phyloP scores from a whole-genome alignment of 2,329 filamentous ascomycete species.

The Zasmidium citrigriseum region DNA sequence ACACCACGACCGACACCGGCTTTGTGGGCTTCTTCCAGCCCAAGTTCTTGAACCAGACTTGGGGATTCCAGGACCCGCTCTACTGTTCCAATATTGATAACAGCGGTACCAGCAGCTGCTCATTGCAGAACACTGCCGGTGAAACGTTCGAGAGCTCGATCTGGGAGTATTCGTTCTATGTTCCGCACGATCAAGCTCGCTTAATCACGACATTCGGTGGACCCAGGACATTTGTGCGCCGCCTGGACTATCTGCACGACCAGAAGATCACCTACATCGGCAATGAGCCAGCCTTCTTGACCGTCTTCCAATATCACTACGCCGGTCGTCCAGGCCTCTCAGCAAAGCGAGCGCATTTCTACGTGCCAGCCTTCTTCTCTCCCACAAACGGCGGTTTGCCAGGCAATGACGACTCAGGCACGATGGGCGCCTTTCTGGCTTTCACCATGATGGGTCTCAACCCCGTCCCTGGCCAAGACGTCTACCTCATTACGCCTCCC shows the following conservation, averaged over 20 bases:
- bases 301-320: conserved; percentile 43
- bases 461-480: conserved; percentile 30
- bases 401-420: conserved; percentile 31
- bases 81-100: conserved; percentile 44
- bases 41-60: conserved; percentile 51
- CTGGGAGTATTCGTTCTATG: conserved; percentile 70
- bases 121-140: conserved; percentile 49
- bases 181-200: conserved; percentile 61
- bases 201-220: conserved; percentile 59
- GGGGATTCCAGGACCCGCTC: conserved; percentile 55
- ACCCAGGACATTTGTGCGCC: conserved; percentile 53
- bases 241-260: conserved; percentile 64
- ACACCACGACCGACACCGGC: conserved; percentile 49
- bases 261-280: conserved; percentile 58
- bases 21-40: conserved; percentile 70
- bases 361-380: conserved; percentile 43
- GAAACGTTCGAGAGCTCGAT: conserved; percentile 72
- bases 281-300: conserved; percentile 59
- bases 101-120: conserved; percentile 36
- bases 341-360: conserved; percentile 40
- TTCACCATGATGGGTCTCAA: conserved; percentile 45
- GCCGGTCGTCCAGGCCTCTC: conserved; percentile 41
- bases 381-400: conserved; percentile 38
- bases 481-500: conserved; percentile 46
- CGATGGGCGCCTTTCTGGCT: conserved; percentile 44